phyloP scores from a whole-genome alignment of 73 alveolate species.

The Stentor coeruleus region DNA sequence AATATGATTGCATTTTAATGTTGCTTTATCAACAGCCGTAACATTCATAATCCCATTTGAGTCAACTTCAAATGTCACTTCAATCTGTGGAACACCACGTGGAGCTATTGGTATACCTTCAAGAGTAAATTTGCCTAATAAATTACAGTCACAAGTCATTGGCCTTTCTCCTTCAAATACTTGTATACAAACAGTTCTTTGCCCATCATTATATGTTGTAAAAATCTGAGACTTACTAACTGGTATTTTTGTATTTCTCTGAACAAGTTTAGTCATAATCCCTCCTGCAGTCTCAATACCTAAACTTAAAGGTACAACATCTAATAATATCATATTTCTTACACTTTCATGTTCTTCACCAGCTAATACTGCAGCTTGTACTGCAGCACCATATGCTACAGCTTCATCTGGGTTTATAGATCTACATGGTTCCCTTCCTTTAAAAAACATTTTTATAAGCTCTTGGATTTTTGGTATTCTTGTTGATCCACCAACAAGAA shows the following conservation, averaged over 20 bases:
- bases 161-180: slow-evolving; percentile 85
- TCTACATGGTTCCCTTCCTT: slow-evolving; percentile 94
- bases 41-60: slow-evolving; percentile 81
- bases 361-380: slow-evolving; percentile 66
- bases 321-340: slow-evolving; percentile 47
- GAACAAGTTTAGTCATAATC: slow-evolving; percentile 46
- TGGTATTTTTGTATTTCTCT: slow-evolving; percentile 52
- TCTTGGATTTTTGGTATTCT: slow-evolving; percentile 93
- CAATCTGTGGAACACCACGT: slow-evolving; percentile 92
- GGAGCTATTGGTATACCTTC: slow-evolving; percentile 83
- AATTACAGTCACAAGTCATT: slow-evolving; percentile 63
- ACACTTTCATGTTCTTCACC: slow-evolving; percentile 42
- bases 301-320: slow-evolving; percentile 62
- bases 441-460: slow-evolving; percentile 76
- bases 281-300: slow-evolving; percentile 68
- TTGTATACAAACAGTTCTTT: slow-evolving; percentile 66
- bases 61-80: slow-evolving; percentile 87
- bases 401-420: slow-evolving; percentile 94
- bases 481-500: slow-evolving; percentile 97
- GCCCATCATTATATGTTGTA: slow-evolving; percentile 49
- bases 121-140: slow-evolving; percentile 69
- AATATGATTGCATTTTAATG: slow-evolving; percentile 65
- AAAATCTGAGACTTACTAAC: slow-evolving; percentile 51
- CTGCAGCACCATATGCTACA: slow-evolving; percentile 77
- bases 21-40: slow-evolving; percentile 80